phyloP scores from a whole-genome alignment of 495 filamentous ascomycete genomes.

The Aspergillus biplanus region DNA sequence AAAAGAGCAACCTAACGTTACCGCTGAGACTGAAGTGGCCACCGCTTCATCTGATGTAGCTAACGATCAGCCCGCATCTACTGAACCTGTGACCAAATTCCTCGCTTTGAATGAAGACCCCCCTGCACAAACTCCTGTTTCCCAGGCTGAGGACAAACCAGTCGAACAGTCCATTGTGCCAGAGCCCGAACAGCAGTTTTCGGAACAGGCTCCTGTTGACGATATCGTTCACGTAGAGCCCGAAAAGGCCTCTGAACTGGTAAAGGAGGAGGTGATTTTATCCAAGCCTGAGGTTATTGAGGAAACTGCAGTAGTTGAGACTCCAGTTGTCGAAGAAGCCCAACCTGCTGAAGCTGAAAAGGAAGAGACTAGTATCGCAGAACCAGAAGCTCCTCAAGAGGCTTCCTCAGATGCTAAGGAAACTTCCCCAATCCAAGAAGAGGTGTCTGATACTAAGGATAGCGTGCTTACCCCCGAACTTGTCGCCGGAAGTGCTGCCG shows the following conservation, averaged over 20 bases:
- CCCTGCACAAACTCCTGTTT: conserved; percentile 7
- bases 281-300: conserved; percentile 13
- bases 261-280: conserved; percentile 18
- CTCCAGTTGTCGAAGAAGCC: conserved; percentile 9
- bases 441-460: conserved; percentile 24
- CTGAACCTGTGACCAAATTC: conserved; percentile 4
- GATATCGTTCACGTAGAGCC: not conserved
- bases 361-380: not conserved
- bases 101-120: conserved; percentile 16
- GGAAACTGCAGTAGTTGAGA: conserved; percentile 9
- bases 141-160: conserved; percentile 8
- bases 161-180: conserved; percentile 5
- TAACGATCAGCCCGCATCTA: conserved; percentile 9
- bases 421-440: not conserved
- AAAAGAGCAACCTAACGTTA: conserved; percentile 8
- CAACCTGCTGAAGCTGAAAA: conserved; percentile 5
- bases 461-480: conserved; percentile 28
- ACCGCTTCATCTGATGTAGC: conserved; percentile 5
- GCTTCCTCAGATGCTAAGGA: conserved; percentile 23
- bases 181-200: conserved; percentile 1
- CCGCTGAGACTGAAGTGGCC: conserved; percentile 16
- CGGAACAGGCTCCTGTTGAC: conserved; percentile 18
- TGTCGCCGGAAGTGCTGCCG: conserved; percentile 34
- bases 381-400: conserved; percentile 22
- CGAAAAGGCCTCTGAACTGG: not conserved